phyloP scores from a whole-genome alignment of 2,329 filamentous ascomycete genomes.

The Hypomyces rosellus region DNA sequence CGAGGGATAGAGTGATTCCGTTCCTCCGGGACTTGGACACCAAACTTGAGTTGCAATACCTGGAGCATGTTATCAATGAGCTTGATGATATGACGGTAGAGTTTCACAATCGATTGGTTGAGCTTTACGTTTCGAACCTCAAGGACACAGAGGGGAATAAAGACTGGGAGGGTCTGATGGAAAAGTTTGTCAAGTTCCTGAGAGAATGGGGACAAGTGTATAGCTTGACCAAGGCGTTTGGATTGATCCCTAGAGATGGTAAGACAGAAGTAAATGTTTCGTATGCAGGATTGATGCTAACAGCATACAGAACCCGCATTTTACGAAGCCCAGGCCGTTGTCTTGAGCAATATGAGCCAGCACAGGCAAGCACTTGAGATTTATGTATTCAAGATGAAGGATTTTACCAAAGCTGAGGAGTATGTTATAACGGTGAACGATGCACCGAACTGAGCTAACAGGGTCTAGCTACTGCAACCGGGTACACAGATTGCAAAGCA shows the following conservation, averaged over 20 bases:
- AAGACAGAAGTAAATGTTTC: slow-evolving; percentile 21
- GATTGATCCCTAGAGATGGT: slow-evolving; percentile 74
- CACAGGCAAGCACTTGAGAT: slow-evolving; percentile 96
- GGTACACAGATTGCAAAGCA: slow-evolving; percentile 59
- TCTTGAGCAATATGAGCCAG: slow-evolving; percentile 90
- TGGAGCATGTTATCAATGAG: slow-evolving; percentile 87
- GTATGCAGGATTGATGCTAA: neutral
- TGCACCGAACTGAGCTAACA: slow-evolving; percentile 14
- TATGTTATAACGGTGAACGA: slow-evolving; percentile 37
- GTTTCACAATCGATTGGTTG: slow-evolving; percentile 78
- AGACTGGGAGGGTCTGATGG: slow-evolving; percentile 53
- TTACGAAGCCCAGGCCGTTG: slow-evolving; percentile 82
- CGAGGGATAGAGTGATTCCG: slow-evolving; percentile 65
- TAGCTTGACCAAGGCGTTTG: slow-evolving; percentile 70
- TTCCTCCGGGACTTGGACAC: slow-evolving; percentile 67
- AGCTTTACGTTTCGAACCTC: slow-evolving; percentile 58
- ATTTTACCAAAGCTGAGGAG: slow-evolving; percentile 89
- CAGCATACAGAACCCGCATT: slow-evolving; percentile 63
- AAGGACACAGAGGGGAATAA: slow-evolving; percentile 36
- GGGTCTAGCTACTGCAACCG: slow-evolving; percentile 74
- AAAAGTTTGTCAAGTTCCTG: slow-evolving; percentile 68
- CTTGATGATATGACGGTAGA: slow-evolving; percentile 78
- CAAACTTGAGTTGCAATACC: slow-evolving; percentile 69
- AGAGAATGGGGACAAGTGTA: slow-evolving; percentile 68
- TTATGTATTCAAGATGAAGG: slow-evolving; percentile 88